These are phyloP conservation scores for Gossypium arboreum DNA, from an alignment of 345 rosid species.

Conservation along the genomic window DNA sequence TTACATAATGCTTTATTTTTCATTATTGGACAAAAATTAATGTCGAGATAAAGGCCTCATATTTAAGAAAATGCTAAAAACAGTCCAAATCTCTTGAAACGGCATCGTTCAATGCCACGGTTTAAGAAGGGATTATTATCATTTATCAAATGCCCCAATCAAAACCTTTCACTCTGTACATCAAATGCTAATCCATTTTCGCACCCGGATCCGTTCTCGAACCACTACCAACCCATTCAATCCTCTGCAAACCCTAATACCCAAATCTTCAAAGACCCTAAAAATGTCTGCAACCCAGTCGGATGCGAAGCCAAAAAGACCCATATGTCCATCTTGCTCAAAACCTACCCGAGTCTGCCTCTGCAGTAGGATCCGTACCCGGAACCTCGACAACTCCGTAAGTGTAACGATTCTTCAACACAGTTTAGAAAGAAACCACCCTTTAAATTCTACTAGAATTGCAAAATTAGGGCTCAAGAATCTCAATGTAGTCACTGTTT, in stretches of 20 bases:
- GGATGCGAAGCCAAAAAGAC: slow-evolving; percentile 44
- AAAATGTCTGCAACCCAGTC: slow-evolving; percentile 40
- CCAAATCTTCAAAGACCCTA: slow-evolving; percentile 30
- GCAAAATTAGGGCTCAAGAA: slow-evolving; percentile 70
- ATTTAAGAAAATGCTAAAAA: no score
- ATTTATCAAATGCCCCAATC: not conserved
- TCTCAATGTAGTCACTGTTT: slow-evolving; percentile 46
- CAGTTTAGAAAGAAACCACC: slow-evolving; percentile 67
- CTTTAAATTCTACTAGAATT: slow-evolving; percentile 72
- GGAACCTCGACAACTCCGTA: slow-evolving; percentile 56
- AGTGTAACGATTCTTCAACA: slow-evolving; percentile 77
- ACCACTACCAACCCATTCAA: slow-evolving; percentile 7
- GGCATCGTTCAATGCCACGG: not conserved
- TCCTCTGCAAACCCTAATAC: slow-evolving; percentile 4
- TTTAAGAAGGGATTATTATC: not conserved
- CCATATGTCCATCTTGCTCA: slow-evolving; percentile 62
- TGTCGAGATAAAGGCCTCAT: no score
- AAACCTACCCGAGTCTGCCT: slow-evolving; percentile 65
- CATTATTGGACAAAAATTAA: no score
- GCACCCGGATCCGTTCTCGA: slow-evolving; percentile 27
- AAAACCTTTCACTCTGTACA: not conserved
- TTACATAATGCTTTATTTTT: no score
- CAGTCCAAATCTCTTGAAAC: not conserved
- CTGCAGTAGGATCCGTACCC: slow-evolving; percentile 49
- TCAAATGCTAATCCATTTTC: slow-evolving; percentile 21